phyloP scores from a whole-genome alignment of 352 stramenopile genomes.

The Pythium oligandrum region DNA sequence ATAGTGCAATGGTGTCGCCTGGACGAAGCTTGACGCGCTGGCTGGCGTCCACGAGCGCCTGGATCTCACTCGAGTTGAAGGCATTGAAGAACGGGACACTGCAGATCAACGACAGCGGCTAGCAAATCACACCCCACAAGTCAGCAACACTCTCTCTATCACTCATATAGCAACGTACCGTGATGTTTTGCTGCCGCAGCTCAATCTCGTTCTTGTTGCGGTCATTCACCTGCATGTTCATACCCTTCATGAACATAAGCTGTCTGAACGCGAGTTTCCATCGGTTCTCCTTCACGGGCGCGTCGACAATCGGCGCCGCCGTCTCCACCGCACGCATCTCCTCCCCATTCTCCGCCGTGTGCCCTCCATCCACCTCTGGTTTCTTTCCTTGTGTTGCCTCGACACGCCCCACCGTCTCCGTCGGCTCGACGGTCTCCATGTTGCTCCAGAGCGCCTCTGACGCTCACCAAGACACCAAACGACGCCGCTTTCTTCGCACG shows the following conservation, averaged over 20 bases:
- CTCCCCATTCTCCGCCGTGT: background rate
- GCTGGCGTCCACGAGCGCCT: conserved; percentile 39
- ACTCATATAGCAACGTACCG: conserved; percentile 21
- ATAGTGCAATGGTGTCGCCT: conserved; percentile 41
- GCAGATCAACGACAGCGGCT: conserved; percentile 68
- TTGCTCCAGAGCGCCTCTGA: too few relatives aligned
- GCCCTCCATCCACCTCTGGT: background rate
- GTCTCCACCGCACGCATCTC: conserved; percentile 11
- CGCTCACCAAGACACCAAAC: too few relatives aligned
- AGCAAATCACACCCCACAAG: background rate
- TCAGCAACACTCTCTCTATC: background rate
- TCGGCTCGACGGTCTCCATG: too few relatives aligned
- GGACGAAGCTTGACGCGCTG: conserved; percentile 35
- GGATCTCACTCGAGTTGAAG: conserved; percentile 53
- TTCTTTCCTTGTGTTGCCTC: too few relatives aligned
- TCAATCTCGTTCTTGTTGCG: conserved; percentile 79
- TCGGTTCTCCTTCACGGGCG: conserved; percentile 33
- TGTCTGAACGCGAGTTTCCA: conserved; percentile 78
- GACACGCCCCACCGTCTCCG: too few relatives aligned
- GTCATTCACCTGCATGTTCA: conserved; percentile 77
- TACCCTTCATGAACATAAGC: conserved; percentile 80
- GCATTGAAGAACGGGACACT: conserved; percentile 75
- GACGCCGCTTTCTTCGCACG: too few relatives aligned
- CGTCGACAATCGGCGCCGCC: background rate
- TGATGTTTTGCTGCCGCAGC: conserved; percentile 70